A percentile compares a stretch with the other conserved stretches of the same genome.
phyloP scores from a whole-genome alignment of 1,284 basidiomycete genomes.

The Trichosporon inkin region DNA sequence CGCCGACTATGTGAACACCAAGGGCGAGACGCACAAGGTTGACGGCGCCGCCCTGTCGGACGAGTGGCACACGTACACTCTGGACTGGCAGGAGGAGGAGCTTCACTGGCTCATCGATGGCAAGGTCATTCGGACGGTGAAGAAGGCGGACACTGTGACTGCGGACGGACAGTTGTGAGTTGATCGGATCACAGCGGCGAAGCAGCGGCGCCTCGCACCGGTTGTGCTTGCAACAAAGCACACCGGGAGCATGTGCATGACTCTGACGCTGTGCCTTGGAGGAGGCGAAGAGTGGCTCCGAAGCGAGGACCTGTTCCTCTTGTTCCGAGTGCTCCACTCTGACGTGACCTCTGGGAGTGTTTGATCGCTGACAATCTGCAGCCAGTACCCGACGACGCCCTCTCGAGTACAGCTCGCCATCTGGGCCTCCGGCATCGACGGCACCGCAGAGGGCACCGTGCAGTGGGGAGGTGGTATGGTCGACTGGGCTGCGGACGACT shows the following conservation, averaged over 20 bases:
- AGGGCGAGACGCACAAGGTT: constrained; percentile 50
- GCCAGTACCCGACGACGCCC: constrained; percentile 68
- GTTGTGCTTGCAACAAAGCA: no score
- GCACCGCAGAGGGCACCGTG: constrained; percentile 62
- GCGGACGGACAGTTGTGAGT: constrained; percentile 43
- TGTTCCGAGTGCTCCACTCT: not conserved
- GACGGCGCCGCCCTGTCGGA: constrained; percentile 58
- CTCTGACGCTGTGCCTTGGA: not conserved
- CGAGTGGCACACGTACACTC: constrained; percentile 73
- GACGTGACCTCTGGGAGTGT: not conserved
- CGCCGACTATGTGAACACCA: constrained; percentile 53
- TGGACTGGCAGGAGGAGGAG: constrained; percentile 69
- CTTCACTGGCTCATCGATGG: constrained; percentile 68
- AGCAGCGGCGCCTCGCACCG: no score
- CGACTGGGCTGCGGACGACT: constrained; percentile 71
- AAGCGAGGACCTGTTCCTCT: not conserved
- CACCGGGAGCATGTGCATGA: no score
- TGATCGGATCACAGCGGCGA: no score
- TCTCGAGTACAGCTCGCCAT: constrained; percentile 71
- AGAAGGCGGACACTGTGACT: constrained; percentile 59
- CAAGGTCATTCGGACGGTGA: constrained; percentile 62
- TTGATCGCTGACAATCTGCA: not conserved
- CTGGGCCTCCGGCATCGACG: constrained; percentile 69
- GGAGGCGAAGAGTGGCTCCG: not conserved
- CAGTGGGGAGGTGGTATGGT: constrained; percentile 75